Evolutionary conservation across 2,329 filamentous ascomycete species (phyloP).

Genomic region (Chaetothyriales sp.): DNA sequence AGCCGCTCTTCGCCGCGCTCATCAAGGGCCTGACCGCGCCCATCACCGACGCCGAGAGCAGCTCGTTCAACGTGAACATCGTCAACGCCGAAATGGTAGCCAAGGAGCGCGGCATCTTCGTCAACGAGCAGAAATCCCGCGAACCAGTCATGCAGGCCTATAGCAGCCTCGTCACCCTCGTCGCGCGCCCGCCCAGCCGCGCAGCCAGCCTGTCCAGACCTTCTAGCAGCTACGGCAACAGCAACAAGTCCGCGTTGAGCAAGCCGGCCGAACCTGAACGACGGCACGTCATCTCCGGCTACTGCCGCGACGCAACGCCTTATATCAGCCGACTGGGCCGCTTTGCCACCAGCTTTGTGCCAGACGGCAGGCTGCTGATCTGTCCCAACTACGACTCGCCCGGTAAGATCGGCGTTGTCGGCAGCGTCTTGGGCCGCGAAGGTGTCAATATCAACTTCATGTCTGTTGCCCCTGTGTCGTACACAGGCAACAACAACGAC

Average conservation of each 20-base stretch:
- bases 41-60: slow-evolving; percentile 49
- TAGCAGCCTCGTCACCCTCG: slow-evolving; percentile 55
- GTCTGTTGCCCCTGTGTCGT: slow-evolving; percentile 44
- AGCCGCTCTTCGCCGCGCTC: slow-evolving; percentile 62
- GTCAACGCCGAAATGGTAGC: slow-evolving; percentile 66
- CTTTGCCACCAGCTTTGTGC: slow-evolving; percentile 59
- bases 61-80: slow-evolving; percentile 54
- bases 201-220: slow-evolving; percentile 23
- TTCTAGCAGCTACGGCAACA: slow-evolving; percentile 7
- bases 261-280: slow-evolving; percentile 16
- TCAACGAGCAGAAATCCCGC: slow-evolving; percentile 56
- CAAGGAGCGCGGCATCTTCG: slow-evolving; percentile 59
- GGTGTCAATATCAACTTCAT: slow-evolving; percentile 69
- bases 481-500: slow-evolving; percentile 10
- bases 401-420: slow-evolving; percentile 69
- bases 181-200: slow-evolving; percentile 32
- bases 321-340: slow-evolving; percentile 60
- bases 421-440: slow-evolving; percentile 51
- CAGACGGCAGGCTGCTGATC: slow-evolving; percentile 59
- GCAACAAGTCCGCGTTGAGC: neutral
- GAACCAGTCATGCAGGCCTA: slow-evolving; percentile 43
- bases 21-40: slow-evolving; percentile 60
- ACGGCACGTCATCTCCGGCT: slow-evolving; percentile 37
- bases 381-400: slow-evolving; percentile 68
- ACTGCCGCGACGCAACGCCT: slow-evolving; percentile 23